A percentile compares a stretch with the other conserved stretches of the same genome.
Conservation (phyloP, 495 filamentous ascomycete species). For the Aspergillus coremiiformis region DNA sequence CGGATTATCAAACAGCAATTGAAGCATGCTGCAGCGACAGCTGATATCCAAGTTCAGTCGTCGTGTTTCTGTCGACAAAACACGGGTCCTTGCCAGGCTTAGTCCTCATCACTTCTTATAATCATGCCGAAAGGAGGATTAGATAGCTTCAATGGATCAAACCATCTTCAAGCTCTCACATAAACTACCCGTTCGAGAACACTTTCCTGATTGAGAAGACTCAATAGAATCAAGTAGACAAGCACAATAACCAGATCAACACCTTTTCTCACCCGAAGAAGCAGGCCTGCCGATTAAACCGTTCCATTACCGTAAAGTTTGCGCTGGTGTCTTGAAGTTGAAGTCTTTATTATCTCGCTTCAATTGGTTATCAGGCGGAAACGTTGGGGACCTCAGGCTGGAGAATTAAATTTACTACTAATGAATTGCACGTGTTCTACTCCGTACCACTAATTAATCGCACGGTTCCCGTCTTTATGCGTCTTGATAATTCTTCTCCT, state of each 20-base stretch:
- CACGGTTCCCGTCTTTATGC: no score
- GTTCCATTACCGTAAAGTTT: slow-evolving; percentile 2
- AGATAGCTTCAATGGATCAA: no score
- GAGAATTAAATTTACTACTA: no score
- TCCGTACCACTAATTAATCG: no score
- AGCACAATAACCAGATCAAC: background rate
- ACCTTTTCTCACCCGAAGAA: slow-evolving; percentile 5
- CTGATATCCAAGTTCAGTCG: slow-evolving; percentile 50
- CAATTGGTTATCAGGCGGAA: background rate
- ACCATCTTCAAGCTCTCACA: no score
- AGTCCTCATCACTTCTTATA: no score
- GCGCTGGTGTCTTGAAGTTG: background rate
- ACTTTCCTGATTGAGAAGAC: background rate
- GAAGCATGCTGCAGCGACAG: slow-evolving; percentile 40
- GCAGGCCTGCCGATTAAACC: slow-evolving; percentile 8
- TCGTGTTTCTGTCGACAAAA: slow-evolving; percentile 51
- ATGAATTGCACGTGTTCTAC: no score
- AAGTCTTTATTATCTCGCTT: background rate
- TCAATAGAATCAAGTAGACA: no score
- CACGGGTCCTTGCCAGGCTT: no score
- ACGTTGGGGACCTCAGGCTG: no score
- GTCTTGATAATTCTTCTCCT: no score
- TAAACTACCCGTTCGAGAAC: background rate
- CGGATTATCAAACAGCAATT: slow-evolving; percentile 42
- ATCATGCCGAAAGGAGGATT: no score